Conservation (phyloP, 768 basidiomycete species). For the Lactarius psammicola region DNA sequence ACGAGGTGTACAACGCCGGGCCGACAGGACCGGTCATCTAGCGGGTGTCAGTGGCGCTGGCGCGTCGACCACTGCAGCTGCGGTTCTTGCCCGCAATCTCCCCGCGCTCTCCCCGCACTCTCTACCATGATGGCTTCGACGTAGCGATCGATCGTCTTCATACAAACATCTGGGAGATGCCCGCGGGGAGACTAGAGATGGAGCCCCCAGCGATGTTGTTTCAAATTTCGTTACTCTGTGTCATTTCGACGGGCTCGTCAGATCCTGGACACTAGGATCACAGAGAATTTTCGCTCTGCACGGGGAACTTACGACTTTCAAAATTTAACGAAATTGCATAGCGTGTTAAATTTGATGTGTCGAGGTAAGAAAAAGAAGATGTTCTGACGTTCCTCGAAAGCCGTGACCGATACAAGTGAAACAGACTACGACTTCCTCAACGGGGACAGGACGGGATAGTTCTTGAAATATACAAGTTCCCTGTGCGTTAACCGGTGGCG, state of each 20-base stretch:
- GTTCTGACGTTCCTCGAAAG: not conserved
- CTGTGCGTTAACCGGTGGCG: slow-evolving; percentile 52
- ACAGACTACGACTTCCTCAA: too few species aligned
- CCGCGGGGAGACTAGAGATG: slow-evolving; percentile 96
- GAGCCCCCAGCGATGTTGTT: slow-evolving; percentile 94
- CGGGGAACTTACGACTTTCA: slow-evolving; percentile 90
- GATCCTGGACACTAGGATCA: slow-evolving; percentile 18
- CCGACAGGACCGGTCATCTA: too few species aligned
- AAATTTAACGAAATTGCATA: slow-evolving; percentile 34
- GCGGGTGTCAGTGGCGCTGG: too few species aligned
- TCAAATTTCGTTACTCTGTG: slow-evolving; percentile 67
- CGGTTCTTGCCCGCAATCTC: too few species aligned
- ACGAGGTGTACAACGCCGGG: too few species aligned
- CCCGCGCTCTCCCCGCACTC: too few species aligned
- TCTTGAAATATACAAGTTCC: slow-evolving; percentile 95
- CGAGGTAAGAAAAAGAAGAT: slow-evolving; percentile 82
- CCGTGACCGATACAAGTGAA: not conserved
- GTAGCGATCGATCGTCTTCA: slow-evolving; percentile 86
- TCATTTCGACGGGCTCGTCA: not conserved
- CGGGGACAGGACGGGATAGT: too few species aligned
- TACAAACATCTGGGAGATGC: slow-evolving; percentile 96
- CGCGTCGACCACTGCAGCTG: not conserved
- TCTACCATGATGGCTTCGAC: slow-evolving; percentile 36
- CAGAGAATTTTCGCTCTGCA: slow-evolving; percentile 97
- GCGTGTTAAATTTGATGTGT: slow-evolving; percentile 93